These are phyloP conservation scores for Dactylellina parvicollis DNA, from an alignment of 2,329 filamentous ascomycete genomes.

Conservation along the genomic window DNA sequence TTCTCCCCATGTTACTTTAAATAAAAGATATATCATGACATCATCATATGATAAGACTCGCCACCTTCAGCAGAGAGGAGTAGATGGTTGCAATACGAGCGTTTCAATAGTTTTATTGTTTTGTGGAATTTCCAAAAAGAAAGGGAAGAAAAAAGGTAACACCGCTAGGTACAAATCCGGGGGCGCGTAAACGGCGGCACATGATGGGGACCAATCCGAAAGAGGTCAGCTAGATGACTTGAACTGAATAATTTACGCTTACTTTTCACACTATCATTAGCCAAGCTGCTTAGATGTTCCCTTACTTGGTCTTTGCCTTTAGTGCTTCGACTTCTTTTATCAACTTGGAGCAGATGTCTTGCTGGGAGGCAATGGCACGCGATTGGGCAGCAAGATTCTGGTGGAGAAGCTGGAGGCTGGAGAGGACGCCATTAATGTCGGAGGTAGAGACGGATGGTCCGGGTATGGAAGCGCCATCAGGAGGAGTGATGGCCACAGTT, in stretches of 20 bases:
- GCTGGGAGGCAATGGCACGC: conserved; percentile 38
- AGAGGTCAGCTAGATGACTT: conserved; percentile 2
- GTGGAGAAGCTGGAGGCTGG: conserved; percentile 42
- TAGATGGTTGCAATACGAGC: background rate
- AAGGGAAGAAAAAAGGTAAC: conserved; percentile 32
- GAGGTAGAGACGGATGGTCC: conserved; percentile 45
- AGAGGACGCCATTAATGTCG: conserved; percentile 49
- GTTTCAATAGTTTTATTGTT: conserved; percentile 31
- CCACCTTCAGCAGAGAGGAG: too few relatives aligned
- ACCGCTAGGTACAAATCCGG: conserved; percentile 52
- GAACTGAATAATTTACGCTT: conserved; percentile 9
- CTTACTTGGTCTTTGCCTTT: conserved; percentile 37
- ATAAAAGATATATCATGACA: background rate
- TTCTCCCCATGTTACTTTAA: background rate
- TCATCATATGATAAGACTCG: too few relatives aligned
- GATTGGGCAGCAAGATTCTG: conserved; percentile 31
- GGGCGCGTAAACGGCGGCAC: conserved; percentile 3
- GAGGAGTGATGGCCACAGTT: conserved; percentile 52
- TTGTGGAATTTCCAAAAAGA: conserved; percentile 22
- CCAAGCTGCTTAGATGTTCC: background rate
- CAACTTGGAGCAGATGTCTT: conserved; percentile 52
- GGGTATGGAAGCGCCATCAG: conserved; percentile 45
- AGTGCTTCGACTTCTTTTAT: conserved; percentile 50
- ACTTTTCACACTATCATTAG: conserved; percentile 20
- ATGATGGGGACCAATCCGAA: background rate